Evolutionary conservation across 257 asterid species (phyloP), one percentile per base, ranked within the genome.

Genomic region (Galeopsis tetrahit): DNA sequence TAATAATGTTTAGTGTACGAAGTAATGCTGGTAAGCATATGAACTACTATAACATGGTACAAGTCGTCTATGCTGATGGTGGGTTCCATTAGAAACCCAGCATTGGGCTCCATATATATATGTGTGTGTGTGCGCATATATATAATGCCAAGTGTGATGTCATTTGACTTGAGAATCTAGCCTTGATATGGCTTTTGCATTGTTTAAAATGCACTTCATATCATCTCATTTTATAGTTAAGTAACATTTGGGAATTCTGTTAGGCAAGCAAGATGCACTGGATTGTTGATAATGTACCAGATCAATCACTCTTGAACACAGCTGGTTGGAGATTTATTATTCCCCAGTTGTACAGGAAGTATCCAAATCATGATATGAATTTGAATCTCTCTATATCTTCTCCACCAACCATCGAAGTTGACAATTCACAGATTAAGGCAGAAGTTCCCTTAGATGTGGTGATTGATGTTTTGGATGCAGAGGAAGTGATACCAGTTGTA

Each of bases 301-400:
- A 90, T 73, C 85, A 87, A 66, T 74, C 82, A 70, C 83, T 90
- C 73, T 51, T 95, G 84, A 95, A 92, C 88, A 95, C 99, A 52
- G 90, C 96, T 71, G 89, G 80, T 67, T 95, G 98, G 97, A 92
- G 89, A 72, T 90, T 81, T 76, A 72, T 92, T 63, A 49, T 92
- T 75, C 99, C 99, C n/a, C 85, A 82, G 85, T 81, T 95, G 79
- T 95, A 95, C 89, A 92, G 77, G 75, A 77, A 56, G 82, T 95
- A 90, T 69, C 99, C 99, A 34, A 80, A 95, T 63, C 81, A 73
- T 53, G 87, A 87, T 68, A 83, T 95, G 91, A 83, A 66, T 80
- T 84, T 95, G 75, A 89, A 92, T 72, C 71, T 95, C 82, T 77
- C 96, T 53, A 86, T 81, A 63, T 76, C 72, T 65, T 86, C 96